Conservation (phyloP, 495 filamentous ascomycete genomes). For the Coniosporium apollinis region DNA sequence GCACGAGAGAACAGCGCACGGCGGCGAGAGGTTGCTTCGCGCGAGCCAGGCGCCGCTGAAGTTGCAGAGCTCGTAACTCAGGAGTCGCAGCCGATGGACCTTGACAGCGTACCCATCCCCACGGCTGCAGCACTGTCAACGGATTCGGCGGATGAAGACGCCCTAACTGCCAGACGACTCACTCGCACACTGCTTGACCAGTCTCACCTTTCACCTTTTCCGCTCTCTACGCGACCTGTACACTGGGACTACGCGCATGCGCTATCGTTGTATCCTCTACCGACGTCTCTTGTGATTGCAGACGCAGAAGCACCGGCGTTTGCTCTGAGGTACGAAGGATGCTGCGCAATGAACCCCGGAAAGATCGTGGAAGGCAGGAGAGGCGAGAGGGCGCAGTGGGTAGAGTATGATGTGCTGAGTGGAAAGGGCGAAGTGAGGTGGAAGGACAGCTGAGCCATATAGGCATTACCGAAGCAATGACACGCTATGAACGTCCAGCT, state of each 20-base stretch:
- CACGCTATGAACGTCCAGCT: no score
- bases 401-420: conserved; percentile 60
- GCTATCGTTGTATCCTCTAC: conserved; percentile 72
- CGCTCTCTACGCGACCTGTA: conserved; percentile 53
- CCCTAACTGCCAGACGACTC: conserved; percentile 47
- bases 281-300: conserved; percentile 62
- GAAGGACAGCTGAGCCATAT: no score
- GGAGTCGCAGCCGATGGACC: no score
- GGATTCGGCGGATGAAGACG: conserved; percentile 13
- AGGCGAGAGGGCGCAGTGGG: conserved; percentile 44
- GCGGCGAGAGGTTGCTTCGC: no score
- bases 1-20: no score
- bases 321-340: conserved; percentile 80
- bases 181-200: conserved; percentile 92
- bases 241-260: conserved; percentile 72
- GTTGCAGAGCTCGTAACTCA: no score
- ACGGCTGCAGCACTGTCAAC: conserved; percentile 3
- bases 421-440: conserved; percentile 36
- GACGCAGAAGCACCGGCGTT: conserved; percentile 70
- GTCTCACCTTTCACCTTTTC: conserved; percentile 74
- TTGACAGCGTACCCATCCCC: no score
- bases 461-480: no score
- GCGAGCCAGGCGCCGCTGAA: no score
- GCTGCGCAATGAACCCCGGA: conserved; percentile 91
- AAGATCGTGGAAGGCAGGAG: conserved; percentile 43